These are phyloP conservation scores for Niveomyces coronatus DNA, from an alignment of 2,329 filamentous ascomycete species.

Conservation along the genomic window DNA sequence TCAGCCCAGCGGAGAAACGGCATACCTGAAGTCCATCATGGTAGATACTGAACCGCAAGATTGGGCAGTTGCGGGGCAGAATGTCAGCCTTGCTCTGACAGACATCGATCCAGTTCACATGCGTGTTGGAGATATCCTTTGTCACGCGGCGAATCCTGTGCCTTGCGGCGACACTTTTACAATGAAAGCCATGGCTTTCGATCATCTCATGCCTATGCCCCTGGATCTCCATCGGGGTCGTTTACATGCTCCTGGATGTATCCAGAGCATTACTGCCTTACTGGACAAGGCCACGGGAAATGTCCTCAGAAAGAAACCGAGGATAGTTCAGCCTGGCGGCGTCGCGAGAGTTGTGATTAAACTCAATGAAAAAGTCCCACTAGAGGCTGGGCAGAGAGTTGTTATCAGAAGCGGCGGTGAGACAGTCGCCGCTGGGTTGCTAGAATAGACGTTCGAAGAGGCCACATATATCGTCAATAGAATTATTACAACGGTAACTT, in stretches of 20 bases:
- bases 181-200: conserved; percentile 79
- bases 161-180: conserved; percentile 63
- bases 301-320: conserved; percentile 72
- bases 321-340: conserved; percentile 67
- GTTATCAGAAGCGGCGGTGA: conserved; percentile 71
- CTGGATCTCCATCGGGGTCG: conserved; percentile 84
- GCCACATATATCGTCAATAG: too few relatives aligned
- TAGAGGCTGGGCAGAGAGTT: conserved; percentile 71
- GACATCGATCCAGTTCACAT: conserved; percentile 81
- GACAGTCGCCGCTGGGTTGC: conserved; percentile 77
- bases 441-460: conserved; percentile 47
- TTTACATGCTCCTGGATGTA: conserved; percentile 65
- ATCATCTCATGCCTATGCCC: conserved; percentile 77
- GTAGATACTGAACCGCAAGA: conserved; percentile 63
- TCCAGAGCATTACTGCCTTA: conserved; percentile 59
- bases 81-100: conserved; percentile 69
- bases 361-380: conserved; percentile 60
- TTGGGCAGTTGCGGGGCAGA: conserved; percentile 90
- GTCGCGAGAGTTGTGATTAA: conserved; percentile 71
- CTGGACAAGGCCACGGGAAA: conserved; percentile 71
- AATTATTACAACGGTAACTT: too few relatives aligned
- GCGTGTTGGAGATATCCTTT: conserved; percentile 77
- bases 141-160: conserved; percentile 57
- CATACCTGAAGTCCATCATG: conserved; percentile 72
- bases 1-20: conserved; percentile 73